Evolutionary conservation across 2,329 filamentous ascomycete species (phyloP), one percentile per base, ranked within the genome.

Genomic region (Kalmusia sp.): DNA sequence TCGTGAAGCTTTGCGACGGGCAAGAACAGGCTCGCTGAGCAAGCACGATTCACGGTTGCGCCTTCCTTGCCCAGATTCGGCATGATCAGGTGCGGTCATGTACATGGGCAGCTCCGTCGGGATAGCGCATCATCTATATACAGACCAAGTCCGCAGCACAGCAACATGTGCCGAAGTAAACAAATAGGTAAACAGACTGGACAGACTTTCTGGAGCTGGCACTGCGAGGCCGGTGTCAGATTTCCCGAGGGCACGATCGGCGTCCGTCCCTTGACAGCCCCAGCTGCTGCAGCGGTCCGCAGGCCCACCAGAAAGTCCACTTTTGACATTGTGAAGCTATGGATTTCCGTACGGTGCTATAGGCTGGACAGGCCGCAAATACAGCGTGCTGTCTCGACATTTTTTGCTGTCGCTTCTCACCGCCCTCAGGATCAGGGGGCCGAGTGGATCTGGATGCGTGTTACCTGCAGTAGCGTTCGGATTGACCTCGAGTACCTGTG

Each of bases 401-500:
- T 55, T 45, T 54, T 55, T 63, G 62, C 46, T 61, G 61, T 58
- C 57, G 58, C 48, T 46, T 46, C 63, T 70, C 67, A 71, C 67
- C 67, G 67, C 68, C 58, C 49, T 46, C 43, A 44, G 50, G 28
- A 56, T 39, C 55, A 58, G 64, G 66, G 66, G 67, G 59, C 66
- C 63, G 56, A 60, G 68, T 68, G 65, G 67, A 53, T 58, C 64
- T 55, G 49, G 52, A 55, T 52, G 56, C 52, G 59, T 27, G 59
- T 61, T 62, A 57, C 62, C 62, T 71, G 68, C 69, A 72, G 64
- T 69, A 69, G 68, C 52, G 54, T 50, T 48, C 52, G 52, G 58
- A 49, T 55, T 33, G 47, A 40, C 39, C 44, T 47, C 61, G 57
- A 64, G 61, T 59, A 53, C 61, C 62, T 66, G 56, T 30, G 28